These are phyloP conservation scores for Mimosa pudica DNA, from an alignment of 306 rosid species.

Conservation along the genomic window DNA sequence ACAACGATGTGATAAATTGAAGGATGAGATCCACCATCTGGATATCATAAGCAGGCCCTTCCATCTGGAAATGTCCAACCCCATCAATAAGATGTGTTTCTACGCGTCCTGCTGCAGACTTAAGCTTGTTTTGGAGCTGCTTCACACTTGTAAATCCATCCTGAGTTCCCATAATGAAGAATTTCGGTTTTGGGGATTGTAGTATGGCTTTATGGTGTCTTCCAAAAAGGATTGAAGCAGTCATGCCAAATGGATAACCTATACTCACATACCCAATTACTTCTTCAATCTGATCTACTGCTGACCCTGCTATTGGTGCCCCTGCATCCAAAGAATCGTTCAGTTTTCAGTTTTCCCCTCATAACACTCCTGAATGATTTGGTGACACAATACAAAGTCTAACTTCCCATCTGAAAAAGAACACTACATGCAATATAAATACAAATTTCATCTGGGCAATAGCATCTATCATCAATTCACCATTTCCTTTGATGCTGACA, in stretches of 20 bases:
- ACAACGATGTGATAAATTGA: slow-evolving; percentile 57
- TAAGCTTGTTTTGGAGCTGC: slow-evolving; percentile 77
- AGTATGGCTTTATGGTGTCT: slow-evolving; percentile 79
- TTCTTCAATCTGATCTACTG: slow-evolving; percentile 75
- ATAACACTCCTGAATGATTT: slow-evolving; percentile 7
- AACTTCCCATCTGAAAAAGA: neutral
- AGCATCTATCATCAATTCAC: neutral
- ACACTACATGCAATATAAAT: neutral
- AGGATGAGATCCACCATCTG: slow-evolving; percentile 74
- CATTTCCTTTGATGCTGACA: slow-evolving; percentile 15
- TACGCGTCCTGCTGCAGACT: slow-evolving; percentile 61
- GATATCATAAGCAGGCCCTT: slow-evolving; percentile 79
- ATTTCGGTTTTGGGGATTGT: slow-evolving; percentile 72
- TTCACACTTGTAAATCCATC: slow-evolving; percentile 89
- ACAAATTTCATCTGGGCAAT: neutral
- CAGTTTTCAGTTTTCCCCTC: neutral
- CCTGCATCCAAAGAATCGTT: slow-evolving; percentile 49
- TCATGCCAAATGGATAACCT: slow-evolving; percentile 93
- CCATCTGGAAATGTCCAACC: slow-evolving; percentile 88
- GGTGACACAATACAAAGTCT: neutral
- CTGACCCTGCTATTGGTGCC: slow-evolving; percentile 93
- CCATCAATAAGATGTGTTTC: slow-evolving; percentile 82
- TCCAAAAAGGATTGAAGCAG: slow-evolving; percentile 87
- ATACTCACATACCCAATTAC: slow-evolving; percentile 88
- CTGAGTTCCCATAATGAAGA: slow-evolving; percentile 86